phyloP scores from a whole-genome alignment of 2,329 filamentous ascomycete species.

The Trematosphaeria pertusa region DNA sequence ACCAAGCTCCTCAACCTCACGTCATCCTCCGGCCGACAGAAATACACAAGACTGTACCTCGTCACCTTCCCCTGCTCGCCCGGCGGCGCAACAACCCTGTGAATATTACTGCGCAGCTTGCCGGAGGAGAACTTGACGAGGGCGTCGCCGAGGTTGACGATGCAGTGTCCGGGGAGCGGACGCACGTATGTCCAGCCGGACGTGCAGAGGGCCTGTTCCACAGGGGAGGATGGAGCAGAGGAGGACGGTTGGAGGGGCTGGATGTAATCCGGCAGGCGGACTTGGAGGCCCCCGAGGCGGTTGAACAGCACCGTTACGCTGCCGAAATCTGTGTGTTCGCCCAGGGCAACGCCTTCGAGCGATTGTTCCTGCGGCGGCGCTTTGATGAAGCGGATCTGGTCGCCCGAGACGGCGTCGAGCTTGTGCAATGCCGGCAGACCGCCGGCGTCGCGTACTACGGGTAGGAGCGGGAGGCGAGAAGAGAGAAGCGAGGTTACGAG shows the following conservation, averaged over 20 bases:
- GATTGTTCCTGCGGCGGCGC: constrained; percentile 55
- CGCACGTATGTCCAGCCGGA: constrained; percentile 60
- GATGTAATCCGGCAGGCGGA: constrained; percentile 52
- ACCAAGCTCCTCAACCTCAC: constrained; percentile 37
- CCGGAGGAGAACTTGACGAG: constrained; percentile 55
- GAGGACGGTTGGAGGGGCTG: constrained; percentile 2
- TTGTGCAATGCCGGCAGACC: constrained; percentile 57
- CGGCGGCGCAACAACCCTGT: constrained; percentile 59
- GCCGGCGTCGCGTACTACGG: constrained; percentile 27
- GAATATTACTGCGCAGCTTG: constrained; percentile 50
- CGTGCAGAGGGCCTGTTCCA: constrained; percentile 26
- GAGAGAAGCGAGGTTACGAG: constrained; percentile 56
- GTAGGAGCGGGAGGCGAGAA: constrained; percentile 49
- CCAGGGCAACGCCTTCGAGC: constrained; percentile 53
- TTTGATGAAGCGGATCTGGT: constrained; percentile 63
- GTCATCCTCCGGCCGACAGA: constrained; percentile 55
- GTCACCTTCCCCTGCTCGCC: constrained; percentile 49
- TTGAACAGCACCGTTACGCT: constrained; percentile 65
- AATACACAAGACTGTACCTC: constrained; percentile 63
- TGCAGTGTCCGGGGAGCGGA: constrained; percentile 56
- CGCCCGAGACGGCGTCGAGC: constrained; percentile 52
- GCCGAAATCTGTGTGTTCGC: constrained; percentile 65
- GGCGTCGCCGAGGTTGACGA: constrained; percentile 59
- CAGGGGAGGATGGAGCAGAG: background rate
- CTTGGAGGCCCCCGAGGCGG: constrained; percentile 62